Base-by-base conservation (phyloP, 305 asterid genomes). In the Coffea humblotiana region DNA sequence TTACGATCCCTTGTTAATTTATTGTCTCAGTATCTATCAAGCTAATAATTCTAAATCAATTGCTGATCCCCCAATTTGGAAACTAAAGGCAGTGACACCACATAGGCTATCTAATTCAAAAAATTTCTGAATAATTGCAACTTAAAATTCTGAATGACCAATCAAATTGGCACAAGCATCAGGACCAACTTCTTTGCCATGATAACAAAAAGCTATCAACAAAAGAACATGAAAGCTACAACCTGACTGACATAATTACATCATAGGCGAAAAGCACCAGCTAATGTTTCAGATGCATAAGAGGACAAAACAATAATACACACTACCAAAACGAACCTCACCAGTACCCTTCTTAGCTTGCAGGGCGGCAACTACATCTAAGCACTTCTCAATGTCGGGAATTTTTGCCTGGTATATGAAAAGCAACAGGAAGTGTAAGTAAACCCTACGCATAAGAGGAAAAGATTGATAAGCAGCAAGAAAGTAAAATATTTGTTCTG, bases 361-460 rank as follows among this genome's bases (percentile, higher is more conserved):
- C 91, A 95, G 85, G 40, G 96, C 89, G 70, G 97, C 90, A 79
- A 95, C 98, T 51, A 95, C 84, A 63, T 91, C 97, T 77, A 92
- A 92, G 92, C 98, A 93, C 86, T 93, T 92, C 86, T 91, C 98
- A 21, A 93, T 95, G 87, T 93, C 99, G 25, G 98, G 99, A 82
- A 95, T 93, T 86, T 95, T 95, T 76, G 96, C 99, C 97, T 95
- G 91, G 82, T 77, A 82, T 56, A 72, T 13, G 7, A 56, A 56
- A 69, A 52, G 75, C 71, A 27, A 45, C 74, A 68, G 58, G 3
- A 86, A 83, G 63, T 66, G 71, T 64, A 29, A 25, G 69, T 79
- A 66, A 76, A 35, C 48, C 68, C 45, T 37, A 54, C 15, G 32
- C 45, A 54, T 70, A 27, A 69, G 71, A 77, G 77, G 47, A 23